Base-by-base conservation (phyloP, 805 yeast genomes). In the Candida saitoana region DNA sequence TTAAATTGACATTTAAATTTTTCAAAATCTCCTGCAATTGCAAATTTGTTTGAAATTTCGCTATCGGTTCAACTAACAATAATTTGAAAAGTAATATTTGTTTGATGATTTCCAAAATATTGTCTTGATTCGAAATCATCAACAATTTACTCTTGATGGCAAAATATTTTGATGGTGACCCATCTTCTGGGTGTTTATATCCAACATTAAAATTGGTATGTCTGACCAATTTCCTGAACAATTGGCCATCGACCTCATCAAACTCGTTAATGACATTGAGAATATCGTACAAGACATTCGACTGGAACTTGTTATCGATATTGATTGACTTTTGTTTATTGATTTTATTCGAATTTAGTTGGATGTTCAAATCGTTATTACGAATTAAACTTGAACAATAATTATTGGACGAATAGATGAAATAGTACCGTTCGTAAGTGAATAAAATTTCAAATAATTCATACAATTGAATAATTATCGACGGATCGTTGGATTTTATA, bases 381-480 rank as follows among this genome's bases (percentile, higher is more conserved):
- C 50, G 24, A 14, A 43, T 18, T 8, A 39, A 15, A 18, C 44
- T 44, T 14, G 44, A 33, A 34, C 44, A 44, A 34, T 47, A 47
- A 39, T 47, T 47, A 41, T 42, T 43, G 17, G 50, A 47, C 17
- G 50, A 47, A 34, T 19, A 47, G n/a, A 41, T 29, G 19, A 59
- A 43, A 43, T 52, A 53, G 34, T 54, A 51, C 24, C 68, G 49
- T 49, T 65, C 71, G 32, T 49, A 45, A 3, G 57, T 46, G 40
- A 53, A 62, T 33, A 65, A 49, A 31, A 45, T 49, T 43, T 63
- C 68, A 45, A 53, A 65, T 32, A 65, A 52, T 43, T 65, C 70
- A 39, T 52, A 52, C 30, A 63, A 39, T 41, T 62, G 63, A 19
- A 47, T 48, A 2, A 50, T 45, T 2, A 48, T 43, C 15, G 48